These are phyloP conservation scores for Plenodomus biglobosus DNA, from an alignment of 2,329 filamentous ascomycete species.

Conservation along the genomic window DNA sequence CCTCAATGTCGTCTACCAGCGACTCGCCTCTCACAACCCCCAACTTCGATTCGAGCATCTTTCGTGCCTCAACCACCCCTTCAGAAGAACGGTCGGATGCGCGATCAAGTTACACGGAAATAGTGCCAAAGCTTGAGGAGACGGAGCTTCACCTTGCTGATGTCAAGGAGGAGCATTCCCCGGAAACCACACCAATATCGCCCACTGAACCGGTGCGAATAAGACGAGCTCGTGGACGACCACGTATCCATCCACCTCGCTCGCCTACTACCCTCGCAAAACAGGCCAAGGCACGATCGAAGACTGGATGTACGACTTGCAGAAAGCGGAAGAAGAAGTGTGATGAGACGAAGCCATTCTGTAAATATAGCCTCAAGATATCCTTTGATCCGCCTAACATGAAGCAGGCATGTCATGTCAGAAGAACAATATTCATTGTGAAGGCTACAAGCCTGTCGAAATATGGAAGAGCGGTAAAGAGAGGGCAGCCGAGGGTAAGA, in stretches of 20 bases:
- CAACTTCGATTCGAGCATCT: conserved; percentile 36
- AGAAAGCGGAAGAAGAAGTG: conserved; percentile 64
- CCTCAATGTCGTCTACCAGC: conserved; percentile 46
- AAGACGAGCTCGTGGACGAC: conserved; percentile 65
- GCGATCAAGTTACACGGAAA: conserved; percentile 35
- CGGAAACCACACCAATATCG: conserved; percentile 37
- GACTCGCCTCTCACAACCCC: conserved; percentile 44
- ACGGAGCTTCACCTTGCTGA: conserved; percentile 49
- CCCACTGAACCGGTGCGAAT: conserved; percentile 42
- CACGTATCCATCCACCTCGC: conserved; percentile 74
- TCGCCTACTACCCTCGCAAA: conserved; percentile 64
- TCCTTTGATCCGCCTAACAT: conserved; percentile 24
- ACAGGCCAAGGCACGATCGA: conserved; percentile 70
- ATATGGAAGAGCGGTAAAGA: conserved; percentile 86
- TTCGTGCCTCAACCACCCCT: conserved; percentile 26
- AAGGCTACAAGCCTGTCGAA: conserved; percentile 84
- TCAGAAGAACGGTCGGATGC: conserved; percentile 30
- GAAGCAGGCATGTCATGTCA: conserved; percentile 76
- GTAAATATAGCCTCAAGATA: conserved; percentile 26
- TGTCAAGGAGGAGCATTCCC: conserved; percentile 38
- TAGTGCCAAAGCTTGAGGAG: conserved; percentile 59
- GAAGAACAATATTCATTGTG: conserved; percentile 89
- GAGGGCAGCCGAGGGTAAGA: conserved; percentile 64
- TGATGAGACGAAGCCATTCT: conserved; percentile 52
- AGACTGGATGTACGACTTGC: conserved; percentile 62